Conservation (phyloP, 176 grass and related monocot species). For the Hordeum marinum region DNA sequence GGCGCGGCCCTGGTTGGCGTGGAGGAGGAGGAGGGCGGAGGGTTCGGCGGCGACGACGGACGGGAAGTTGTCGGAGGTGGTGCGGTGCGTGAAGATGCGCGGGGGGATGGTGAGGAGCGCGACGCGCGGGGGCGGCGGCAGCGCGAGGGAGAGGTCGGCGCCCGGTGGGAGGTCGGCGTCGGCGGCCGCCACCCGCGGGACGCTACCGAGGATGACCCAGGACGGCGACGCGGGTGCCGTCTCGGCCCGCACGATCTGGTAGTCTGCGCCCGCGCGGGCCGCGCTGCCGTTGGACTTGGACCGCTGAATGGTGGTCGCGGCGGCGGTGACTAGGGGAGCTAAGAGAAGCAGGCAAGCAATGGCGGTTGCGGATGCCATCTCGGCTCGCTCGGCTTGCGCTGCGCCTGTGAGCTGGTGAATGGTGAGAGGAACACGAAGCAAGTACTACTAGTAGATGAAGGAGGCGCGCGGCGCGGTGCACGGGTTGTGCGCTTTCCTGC, state of each 20-base stretch:
- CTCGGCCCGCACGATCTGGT: not conserved
- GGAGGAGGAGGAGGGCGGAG: not conserved
- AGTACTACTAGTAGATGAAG: no score
- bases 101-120: not conserved
- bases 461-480: no score
- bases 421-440: no score
- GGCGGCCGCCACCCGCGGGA: not conserved
- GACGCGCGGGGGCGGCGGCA: not conserved
- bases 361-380: no score
- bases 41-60: not conserved
- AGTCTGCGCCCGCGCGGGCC: not conserved
- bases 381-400: no score
- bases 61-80: not conserved
- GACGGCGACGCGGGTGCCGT: not conserved
- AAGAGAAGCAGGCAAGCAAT: not conserved
- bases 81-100: not conserved
- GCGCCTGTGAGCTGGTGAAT: not conserved
- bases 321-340: not conserved
- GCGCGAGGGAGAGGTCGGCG: not conserved
- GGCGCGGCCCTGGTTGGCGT: not conserved
- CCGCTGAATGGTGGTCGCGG: not conserved
- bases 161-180: not conserved
- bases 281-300: not conserved
- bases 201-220: not conserved
- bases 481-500: no score